phyloP scores from a whole-genome alignment of 2,329 filamentous ascomycete genomes.

The Microcyclospora pomicola region DNA sequence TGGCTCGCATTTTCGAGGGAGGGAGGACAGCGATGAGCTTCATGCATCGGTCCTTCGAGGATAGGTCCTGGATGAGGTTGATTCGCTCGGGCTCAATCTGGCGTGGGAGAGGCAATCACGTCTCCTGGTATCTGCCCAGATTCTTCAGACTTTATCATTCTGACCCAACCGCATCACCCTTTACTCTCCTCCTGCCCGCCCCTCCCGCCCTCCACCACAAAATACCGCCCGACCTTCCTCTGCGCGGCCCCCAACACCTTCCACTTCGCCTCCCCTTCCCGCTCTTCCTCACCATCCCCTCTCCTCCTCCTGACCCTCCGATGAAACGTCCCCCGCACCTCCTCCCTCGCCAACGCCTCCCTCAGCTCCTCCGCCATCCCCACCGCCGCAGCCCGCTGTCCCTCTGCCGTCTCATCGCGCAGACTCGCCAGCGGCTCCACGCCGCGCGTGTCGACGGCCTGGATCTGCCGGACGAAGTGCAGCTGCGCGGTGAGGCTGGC shows the following conservation, averaged over 20 bases:
- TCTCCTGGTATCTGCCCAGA: too few species aligned
- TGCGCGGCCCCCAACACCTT: constrained; percentile 54
- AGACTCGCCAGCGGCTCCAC: constrained; percentile 65
- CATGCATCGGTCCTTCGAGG: too few species aligned
- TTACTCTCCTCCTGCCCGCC: constrained; percentile 1
- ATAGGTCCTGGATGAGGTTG: too few species aligned
- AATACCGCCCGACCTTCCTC: constrained; percentile 56
- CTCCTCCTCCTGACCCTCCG: constrained; percentile 36
- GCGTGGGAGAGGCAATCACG: too few species aligned
- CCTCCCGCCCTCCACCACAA: constrained; percentile 57
- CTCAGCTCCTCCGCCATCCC: constrained; percentile 43
- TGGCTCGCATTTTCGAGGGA: too few species aligned
- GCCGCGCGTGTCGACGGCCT: constrained; percentile 58
- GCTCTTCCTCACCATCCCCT: constrained; percentile 32
- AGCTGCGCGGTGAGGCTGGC: constrained; percentile 66
- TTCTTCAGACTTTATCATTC: too few species aligned
- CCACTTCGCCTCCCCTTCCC: constrained; percentile 45
- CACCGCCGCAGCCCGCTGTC: constrained; percentile 44
- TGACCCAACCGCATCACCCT: too few species aligned
- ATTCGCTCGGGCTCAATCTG: too few species aligned
- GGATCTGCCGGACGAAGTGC: constrained; percentile 78
- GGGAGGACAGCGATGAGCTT: too few species aligned
- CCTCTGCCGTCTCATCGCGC: constrained; percentile 58
- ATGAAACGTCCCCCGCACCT: constrained; percentile 40
- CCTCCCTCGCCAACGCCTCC: constrained; percentile 46